Percentiles rank a stretch among this genome's conserved stretches.
phyloP scores from a whole-genome alignment of 495 filamentous ascomycete species.

The Pyrenula aspistea region DNA sequence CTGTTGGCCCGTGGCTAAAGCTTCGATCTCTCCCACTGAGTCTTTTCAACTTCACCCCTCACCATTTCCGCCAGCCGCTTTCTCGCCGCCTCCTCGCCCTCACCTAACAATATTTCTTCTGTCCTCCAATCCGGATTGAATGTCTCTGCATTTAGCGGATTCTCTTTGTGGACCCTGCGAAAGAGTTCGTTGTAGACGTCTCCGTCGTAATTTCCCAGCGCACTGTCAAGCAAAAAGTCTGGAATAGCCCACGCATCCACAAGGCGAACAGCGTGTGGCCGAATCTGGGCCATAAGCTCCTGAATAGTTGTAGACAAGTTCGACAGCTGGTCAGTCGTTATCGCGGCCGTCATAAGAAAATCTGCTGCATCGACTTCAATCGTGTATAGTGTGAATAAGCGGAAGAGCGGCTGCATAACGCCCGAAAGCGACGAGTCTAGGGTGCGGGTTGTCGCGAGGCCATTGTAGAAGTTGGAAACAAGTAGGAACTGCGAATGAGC shows the following conservation, averaged over 20 bases:
- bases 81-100: constrained; percentile 7
- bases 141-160: constrained; percentile 31
- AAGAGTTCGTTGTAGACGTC: constrained; percentile 37
- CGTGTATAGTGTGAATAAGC: constrained; percentile 30
- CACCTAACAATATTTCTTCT: constrained; percentile 35
- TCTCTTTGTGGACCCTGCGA: constrained; percentile 30
- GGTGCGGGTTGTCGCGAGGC: constrained; percentile 11
- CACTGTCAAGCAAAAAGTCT: constrained; percentile 34
- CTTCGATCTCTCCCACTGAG: background rate
- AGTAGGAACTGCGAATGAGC: constrained; percentile 36
- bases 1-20: no score
- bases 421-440: constrained; percentile 12
- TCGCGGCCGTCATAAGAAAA: constrained; percentile 22
- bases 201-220: constrained; percentile 33
- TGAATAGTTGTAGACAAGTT: constrained; percentile 21
- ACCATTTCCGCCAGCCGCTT: background rate
- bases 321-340: constrained; percentile 19
- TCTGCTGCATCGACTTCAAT: constrained; percentile 23
- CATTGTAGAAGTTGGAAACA: constrained; percentile 25
- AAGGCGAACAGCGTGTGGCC: constrained; percentile 33
- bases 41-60: background rate
- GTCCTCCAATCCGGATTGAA: constrained; percentile 37
- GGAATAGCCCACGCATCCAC: constrained; percentile 37
- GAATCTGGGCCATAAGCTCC: constrained; percentile 25
- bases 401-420: constrained; percentile 24